These are phyloP conservation scores for Lasiodiplodia theobromae DNA, from an alignment of 2,329 filamentous ascomycete genomes.

Conservation along the genomic window DNA sequence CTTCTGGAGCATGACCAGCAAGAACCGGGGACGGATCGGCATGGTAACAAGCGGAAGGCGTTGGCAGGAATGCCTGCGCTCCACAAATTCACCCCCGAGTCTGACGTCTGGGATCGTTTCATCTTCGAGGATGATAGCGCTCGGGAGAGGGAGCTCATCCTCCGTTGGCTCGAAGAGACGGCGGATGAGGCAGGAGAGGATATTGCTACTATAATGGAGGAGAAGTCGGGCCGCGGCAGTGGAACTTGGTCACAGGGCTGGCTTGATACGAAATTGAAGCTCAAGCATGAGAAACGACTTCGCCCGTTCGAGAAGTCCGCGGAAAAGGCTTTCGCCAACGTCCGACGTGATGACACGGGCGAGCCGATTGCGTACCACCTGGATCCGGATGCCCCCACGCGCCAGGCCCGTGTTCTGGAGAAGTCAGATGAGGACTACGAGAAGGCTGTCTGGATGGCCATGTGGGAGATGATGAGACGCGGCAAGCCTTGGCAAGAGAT, in stretches of 20 bases:
- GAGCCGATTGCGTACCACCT: slow-evolving; percentile 80
- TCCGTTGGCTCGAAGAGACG: slow-evolving; percentile 86
- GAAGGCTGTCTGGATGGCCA: slow-evolving; percentile 89
- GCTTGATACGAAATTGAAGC: slow-evolving; percentile 87
- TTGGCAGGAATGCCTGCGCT: slow-evolving; percentile 37
- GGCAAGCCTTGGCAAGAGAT: slow-evolving; percentile 79
- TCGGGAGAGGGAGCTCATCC: slow-evolving; percentile 77
- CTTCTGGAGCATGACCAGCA: slow-evolving; percentile 73
- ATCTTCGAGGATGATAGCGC: slow-evolving; percentile 75
- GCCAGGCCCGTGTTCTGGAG: slow-evolving; percentile 79
- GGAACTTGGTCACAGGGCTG: slow-evolving; percentile 88
- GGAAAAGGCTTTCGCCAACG: slow-evolving; percentile 52
- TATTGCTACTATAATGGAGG: slow-evolving; percentile 76
- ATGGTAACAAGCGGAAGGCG: slow-evolving; percentile 42
- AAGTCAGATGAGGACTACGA: slow-evolving; percentile 88
- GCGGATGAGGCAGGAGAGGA: slow-evolving; percentile 72
- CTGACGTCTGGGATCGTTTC: slow-evolving; percentile 75
- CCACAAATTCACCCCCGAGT: slow-evolving; percentile 64
- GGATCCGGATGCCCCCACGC: slow-evolving; percentile 86
- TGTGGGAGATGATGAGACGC: slow-evolving; percentile 88
- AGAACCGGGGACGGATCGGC: slow-evolving; percentile 42
- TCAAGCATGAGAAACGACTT: slow-evolving; percentile 88
- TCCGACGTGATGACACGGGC: slow-evolving; percentile 55
- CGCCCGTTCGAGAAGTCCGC: slow-evolving; percentile 63
- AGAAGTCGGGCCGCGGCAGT: slow-evolving; percentile 74